Conservation (phyloP, 352 stramenopile species). For the Lagenidium sp. region DNA sequence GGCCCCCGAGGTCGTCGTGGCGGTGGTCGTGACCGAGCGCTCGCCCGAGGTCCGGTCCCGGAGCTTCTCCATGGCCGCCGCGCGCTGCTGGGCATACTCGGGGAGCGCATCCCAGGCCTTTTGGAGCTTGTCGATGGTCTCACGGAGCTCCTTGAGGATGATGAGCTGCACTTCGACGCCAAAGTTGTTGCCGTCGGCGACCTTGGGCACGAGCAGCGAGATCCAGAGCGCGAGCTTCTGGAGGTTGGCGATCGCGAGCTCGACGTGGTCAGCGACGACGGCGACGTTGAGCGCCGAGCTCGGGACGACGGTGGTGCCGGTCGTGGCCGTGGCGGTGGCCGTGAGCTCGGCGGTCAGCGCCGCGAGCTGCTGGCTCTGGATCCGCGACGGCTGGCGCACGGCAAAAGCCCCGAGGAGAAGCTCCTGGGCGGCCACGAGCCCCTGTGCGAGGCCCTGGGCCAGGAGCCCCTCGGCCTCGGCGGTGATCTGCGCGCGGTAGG, state of each 20-base stretch:
- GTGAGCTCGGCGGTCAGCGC: conserved; percentile 18
- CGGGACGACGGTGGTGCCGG: conserved; percentile 26
- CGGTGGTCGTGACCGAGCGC: conserved; percentile 42
- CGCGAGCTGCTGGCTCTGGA: conserved; percentile 28
- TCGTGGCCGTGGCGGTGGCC: too few species aligned
- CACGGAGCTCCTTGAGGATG: conserved; percentile 57
- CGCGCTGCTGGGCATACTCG: conserved; percentile 61
- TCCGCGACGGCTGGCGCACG: conserved; percentile 26
- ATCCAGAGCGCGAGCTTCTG: conserved; percentile 65
- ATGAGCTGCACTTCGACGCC: conserved; percentile 82
- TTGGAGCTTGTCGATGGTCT: conserved; percentile 52
- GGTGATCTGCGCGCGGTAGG: conserved; percentile 32
- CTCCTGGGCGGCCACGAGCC: conserved; percentile 27
- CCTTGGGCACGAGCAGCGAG: conserved; percentile 59
- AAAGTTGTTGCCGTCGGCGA: conserved; percentile 85
- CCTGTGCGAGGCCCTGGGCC: conserved; percentile 30
- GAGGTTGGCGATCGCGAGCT: conserved; percentile 30
- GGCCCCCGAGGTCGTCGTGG: conserved; percentile 41
- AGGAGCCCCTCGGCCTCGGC: conserved; percentile 29
- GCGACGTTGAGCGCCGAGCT: conserved; percentile 28
- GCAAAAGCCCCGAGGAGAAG: conserved; percentile 36
- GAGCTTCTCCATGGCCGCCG: conserved; percentile 61
- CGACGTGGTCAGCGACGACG: conserved; percentile 45
- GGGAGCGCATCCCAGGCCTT: conserved; percentile 67
- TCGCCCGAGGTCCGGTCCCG: conserved; percentile 55